Conservation (phyloP, 345 rosid species). For the Euphorbia lathyris region DNA sequence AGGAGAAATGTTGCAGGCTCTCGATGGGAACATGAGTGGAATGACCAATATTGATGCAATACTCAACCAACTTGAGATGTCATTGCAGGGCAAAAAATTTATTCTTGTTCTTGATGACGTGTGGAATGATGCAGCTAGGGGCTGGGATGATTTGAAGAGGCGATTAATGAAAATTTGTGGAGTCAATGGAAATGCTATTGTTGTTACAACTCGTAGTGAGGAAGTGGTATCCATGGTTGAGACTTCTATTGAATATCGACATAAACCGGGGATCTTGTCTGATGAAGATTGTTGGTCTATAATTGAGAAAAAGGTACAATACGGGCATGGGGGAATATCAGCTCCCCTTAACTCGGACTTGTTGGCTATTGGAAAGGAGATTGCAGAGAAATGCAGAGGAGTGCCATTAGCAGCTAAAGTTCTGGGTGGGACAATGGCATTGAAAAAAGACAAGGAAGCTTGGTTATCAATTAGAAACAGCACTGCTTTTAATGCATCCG, state of each 20-base stretch:
- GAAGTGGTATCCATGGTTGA: slow-evolving; percentile 11
- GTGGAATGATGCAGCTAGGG: slow-evolving; percentile 12
- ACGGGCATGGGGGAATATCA: neutral
- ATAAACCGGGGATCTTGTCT: neutral
- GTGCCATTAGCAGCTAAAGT: slow-evolving; percentile 13
- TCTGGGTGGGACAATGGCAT: neutral
- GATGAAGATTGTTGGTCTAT: slow-evolving; percentile 22
- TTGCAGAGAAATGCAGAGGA: slow-evolving; percentile 23
- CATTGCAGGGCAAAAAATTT: slow-evolving; percentile 3
- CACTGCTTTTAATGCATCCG: slow-evolving; percentile 5
- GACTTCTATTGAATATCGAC: neutral
- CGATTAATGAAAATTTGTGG: neutral
- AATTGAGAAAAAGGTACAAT: neutral
- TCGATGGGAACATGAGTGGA: neutral
- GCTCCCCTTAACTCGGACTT: neutral
- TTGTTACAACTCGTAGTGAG: slow-evolving; percentile 21
- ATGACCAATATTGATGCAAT: neutral
- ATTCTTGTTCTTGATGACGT: slow-evolving; percentile 26
- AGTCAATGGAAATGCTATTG: slow-evolving; percentile 4
- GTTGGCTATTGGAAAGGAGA: slow-evolving; percentile 14
- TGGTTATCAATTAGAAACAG: slow-evolving; percentile 15
- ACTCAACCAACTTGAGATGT: neutral
- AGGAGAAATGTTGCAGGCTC: neutral
- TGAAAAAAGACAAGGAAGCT: neutral
- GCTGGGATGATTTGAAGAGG: slow-evolving; percentile 13